Base-by-base conservation (phyloP, 108 stramenopile genomes). In the Nitzschia sp. region DNA sequence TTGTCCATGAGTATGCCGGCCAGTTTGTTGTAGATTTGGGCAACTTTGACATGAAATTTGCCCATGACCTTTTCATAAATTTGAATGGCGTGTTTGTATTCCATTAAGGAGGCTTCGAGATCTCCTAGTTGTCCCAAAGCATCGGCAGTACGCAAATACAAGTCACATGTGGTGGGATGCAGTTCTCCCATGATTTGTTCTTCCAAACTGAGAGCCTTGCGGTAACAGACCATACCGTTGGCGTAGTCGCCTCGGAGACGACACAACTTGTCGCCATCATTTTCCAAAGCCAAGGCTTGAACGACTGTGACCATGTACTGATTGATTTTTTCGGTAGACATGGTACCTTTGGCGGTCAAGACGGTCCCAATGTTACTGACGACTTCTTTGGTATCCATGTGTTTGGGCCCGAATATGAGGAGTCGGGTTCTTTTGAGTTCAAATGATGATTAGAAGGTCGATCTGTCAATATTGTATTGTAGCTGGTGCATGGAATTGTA, bases 11-110 rank as follows among this genome's bases (percentile, higher is more conserved):
- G 31, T 16, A 76, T 62, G 4, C 61, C 61, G 2, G 68, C 75
- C 30, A 76, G 34, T 41, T 62, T 76, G 61, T 53, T 58, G 34
- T 76, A 76, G 26, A 76, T 76, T 30, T 58, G 17, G 21, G 68
- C 75, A 22, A 76, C 67, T 29, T 76, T 76, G 63, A 76, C 63
- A 53, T 76, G 66, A 38, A 76, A 76, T 55, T 76, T 76, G 11
- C 75, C 75, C 46, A 76, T 19, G 21, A 76, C 25, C 8, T 56
- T 54, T 58, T 76, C 75, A 53, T 76, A 69, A 21, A 76, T 76
- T 19, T 56, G n/a, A 27, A 76, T 69, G 61, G 61, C 75, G 2
- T 57, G 61, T 54, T 69, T 69, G 63, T 76, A 76, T 45, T 76
- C 75, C 16, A 69, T 63, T 45, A 76, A 53, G 44, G 59, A 62